Conservation (phyloP, 176 grass and related monocot genomes). For the Pharus latifolius region DNA sequence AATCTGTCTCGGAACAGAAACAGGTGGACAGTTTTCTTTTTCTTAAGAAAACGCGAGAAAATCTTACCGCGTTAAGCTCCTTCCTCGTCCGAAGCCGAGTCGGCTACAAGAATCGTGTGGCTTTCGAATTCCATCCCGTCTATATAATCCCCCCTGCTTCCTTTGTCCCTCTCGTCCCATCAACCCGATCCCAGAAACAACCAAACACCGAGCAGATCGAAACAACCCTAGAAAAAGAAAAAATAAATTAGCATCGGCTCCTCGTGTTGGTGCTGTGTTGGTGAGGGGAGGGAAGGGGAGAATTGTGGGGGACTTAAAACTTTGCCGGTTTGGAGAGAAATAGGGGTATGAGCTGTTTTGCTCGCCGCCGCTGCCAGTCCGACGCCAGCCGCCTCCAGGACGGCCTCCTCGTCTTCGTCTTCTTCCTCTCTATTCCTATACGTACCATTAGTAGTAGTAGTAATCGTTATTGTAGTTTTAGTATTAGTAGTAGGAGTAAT, state of each 20-base stretch:
- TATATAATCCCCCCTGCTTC: not conserved
- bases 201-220: not conserved
- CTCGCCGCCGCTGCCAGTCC: constrained; percentile 28
- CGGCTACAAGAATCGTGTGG: no score
- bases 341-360: constrained; percentile 37
- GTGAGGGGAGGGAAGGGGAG: not conserved
- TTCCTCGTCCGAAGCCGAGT: no score
- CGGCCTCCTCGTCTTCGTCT: constrained; percentile 57
- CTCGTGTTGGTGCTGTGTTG: not conserved
- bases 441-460: not conserved
- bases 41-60: no score
- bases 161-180: no score
- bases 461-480: constrained; percentile 11
- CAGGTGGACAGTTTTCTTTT: no score
- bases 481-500: constrained; percentile 7
- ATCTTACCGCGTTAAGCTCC: no score
- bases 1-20: no score
- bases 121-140: no score
- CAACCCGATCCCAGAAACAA: not conserved
- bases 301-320: not conserved
- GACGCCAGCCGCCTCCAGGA: constrained; percentile 48
- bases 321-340: constrained; percentile 55
- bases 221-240: not conserved
- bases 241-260: not conserved
- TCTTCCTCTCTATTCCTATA: constrained; percentile 61